Conservation (phyloP, 345 rosid genomes). For the Arabidopsis suecica region DNA sequence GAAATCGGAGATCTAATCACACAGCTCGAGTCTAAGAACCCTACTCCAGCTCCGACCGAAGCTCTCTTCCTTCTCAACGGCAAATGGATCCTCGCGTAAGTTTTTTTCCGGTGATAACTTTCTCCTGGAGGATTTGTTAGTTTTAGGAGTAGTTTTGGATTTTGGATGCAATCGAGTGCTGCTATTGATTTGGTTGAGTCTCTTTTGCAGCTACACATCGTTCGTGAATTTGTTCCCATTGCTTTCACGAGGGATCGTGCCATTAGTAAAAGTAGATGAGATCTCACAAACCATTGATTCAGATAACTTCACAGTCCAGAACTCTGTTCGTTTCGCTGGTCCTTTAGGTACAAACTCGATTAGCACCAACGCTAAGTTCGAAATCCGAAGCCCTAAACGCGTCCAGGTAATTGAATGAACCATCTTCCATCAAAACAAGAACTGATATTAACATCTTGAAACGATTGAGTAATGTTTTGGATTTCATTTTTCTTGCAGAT, state of each 20-base stretch:
- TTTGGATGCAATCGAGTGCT: conserved; percentile 1
- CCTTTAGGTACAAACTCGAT: conserved; percentile 73
- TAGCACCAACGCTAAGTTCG: conserved; percentile 79
- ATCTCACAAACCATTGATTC: conserved; percentile 90
- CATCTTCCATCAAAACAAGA: neutral
- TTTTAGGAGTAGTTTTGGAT: neutral
- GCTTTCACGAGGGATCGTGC: conserved; percentile 64
- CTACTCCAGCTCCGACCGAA: conserved; percentile 85
- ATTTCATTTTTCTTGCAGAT: conserved; percentile 48
- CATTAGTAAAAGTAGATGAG: conserved; percentile 71
- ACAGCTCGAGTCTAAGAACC: conserved; percentile 87
- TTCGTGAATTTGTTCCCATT: conserved; percentile 72
- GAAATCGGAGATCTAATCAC: conserved; percentile 91
- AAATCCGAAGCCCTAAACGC: conserved; percentile 83
- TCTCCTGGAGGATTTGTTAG: neutral
- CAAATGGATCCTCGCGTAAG: conserved; percentile 95
- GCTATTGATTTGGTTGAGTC: neutral
- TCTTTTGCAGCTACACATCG: conserved; percentile 67
- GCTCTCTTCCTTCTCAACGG: conserved; percentile 82
- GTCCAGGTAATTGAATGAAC: conserved; percentile 60
- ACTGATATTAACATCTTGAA: neutral
- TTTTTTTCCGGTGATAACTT: neutral
- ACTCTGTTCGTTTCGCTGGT: conserved; percentile 70
- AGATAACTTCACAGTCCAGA: conserved; percentile 68
- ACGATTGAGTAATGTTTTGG: conserved; percentile 3